Base-by-base conservation (phyloP, 1,139 yeast species). In the Meyerozyma smithsonii region DNA sequence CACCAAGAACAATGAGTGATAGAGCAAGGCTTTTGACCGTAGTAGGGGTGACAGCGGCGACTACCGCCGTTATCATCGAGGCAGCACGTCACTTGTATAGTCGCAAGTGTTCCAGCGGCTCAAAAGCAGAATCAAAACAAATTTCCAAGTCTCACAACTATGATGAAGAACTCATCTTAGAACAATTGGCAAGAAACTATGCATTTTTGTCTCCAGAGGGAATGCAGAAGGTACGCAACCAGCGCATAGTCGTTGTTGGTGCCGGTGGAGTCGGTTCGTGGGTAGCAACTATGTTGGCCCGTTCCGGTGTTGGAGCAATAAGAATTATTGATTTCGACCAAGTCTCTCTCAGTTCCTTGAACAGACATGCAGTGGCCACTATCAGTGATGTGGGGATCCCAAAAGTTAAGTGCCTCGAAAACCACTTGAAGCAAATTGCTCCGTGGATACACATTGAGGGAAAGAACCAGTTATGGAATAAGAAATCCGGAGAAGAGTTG, bases 191-290 rank as follows among this genome's bases (percentile, higher is more conserved):
- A 0, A 72, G 98, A 48, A 92, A 90, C 66, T 84, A 87, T 56
- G 96, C 96, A 2, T 92, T 92, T 55, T 69, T 92, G 26, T 89
- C 96, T 3, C 85, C 83, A 38, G 84, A 81, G 15, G 97, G 97
- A 1, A 80, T 88, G 78, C 60, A 64, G n/a, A 79, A 78, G 45
- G 77, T 92, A 16, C 78, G 96, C 42, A 61, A 69, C n/a, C 83
- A 88, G 51, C 74, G 79, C 44, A 77, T 92, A 2, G 84, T 88
- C 3, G 85, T 92, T 14, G 96, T 92, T n/a, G 98, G 98, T 21
- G 95, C 92, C 8, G 98, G 98, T 39, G 98, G 98, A 36, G 98
- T 92, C 26, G 98, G 98, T 2, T 89, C 97, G 0, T 90, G 96
- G 94, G 96, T 84, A 8, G 84, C 89, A 6, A 84, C 96, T 2